These are phyloP conservation scores for Scedosporium boydii DNA, from an alignment of 2,329 filamentous ascomycete species.

Conservation along the genomic window DNA sequence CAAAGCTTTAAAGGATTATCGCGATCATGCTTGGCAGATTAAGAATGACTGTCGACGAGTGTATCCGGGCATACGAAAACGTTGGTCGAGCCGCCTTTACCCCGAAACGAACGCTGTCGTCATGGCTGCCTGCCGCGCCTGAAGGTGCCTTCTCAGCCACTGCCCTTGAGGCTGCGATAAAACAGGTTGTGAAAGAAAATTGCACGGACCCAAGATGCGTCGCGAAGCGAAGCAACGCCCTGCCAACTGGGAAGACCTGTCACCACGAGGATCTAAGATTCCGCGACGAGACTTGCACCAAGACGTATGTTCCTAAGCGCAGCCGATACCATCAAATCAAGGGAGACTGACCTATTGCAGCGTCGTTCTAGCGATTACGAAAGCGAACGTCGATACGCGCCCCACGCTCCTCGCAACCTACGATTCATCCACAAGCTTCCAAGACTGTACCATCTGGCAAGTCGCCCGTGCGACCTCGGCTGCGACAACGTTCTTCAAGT, in stretches of 20 bases:
- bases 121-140: constrained; percentile 9
- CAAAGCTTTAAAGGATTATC: background rate
- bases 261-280: constrained; percentile 14
- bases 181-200: constrained; percentile 10
- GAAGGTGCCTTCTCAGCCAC: constrained; percentile 15
- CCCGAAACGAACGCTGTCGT: constrained; percentile 6
- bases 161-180: constrained; percentile 16
- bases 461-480: constrained; percentile 19
- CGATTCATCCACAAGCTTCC: constrained; percentile 12
- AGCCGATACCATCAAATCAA: background rate
- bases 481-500: constrained; percentile 20
- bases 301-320: constrained; percentile 12
- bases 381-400: constrained; percentile 13
- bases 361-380: constrained; percentile 18
- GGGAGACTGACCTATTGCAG: constrained; percentile 7
- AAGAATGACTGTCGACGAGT: background rate
- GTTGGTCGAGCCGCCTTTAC: constrained; percentile 7
- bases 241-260: constrained; percentile 10
- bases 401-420: constrained; percentile 17
- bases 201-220: constrained; percentile 9
- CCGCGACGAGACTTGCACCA: constrained; percentile 13
- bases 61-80: background rate
- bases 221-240: background rate
- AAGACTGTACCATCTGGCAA: constrained; percentile 18
- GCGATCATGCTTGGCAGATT: background rate